A percentile compares a stretch with the other conserved stretches of the same genome.
phyloP scores from a whole-genome alignment of 108 stramenopile genomes.

The Cafeteria roenbergensis region DNA sequence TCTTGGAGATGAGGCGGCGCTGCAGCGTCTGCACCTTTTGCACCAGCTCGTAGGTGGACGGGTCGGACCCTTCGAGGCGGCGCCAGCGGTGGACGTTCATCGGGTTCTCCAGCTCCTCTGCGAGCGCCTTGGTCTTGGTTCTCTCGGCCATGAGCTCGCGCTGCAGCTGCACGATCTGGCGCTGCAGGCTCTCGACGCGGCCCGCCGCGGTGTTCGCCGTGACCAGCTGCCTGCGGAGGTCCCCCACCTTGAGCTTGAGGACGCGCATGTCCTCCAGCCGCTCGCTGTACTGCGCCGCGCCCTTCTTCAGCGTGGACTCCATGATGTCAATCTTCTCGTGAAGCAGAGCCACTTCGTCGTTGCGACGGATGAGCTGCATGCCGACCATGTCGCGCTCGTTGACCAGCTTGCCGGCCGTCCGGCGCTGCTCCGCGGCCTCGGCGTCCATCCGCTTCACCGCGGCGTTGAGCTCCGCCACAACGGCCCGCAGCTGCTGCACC shows the following conservation, averaged over 20 bases:
- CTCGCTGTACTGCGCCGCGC: constrained; percentile 52
- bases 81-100: constrained; percentile 74
- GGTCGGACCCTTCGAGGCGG: constrained; percentile 64
- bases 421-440: constrained; percentile 48
- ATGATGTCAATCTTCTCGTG: constrained; percentile 69
- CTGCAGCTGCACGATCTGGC: constrained; percentile 47
- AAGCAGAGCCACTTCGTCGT: constrained; percentile 65
- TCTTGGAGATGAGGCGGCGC: constrained; percentile 53
- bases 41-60: constrained; percentile 65
- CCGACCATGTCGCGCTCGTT: constrained; percentile 71
- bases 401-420: constrained; percentile 58
- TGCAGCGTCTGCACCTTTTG: constrained; percentile 68
- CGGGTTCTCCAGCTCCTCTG: constrained; percentile 68
- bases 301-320: constrained; percentile 54
- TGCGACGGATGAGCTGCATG: constrained; percentile 67
- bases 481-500: constrained; percentile 26
- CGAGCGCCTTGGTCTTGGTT: constrained; percentile 57
- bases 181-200: constrained; percentile 41
- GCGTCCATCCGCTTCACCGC: constrained; percentile 61
- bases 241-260: constrained; percentile 54
- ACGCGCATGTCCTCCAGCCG: constrained; percentile 55
- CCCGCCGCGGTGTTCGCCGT: constrained; percentile 34
- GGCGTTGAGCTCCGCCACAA: constrained; percentile 28
- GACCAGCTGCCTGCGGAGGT: constrained; percentile 48
- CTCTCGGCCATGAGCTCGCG: constrained; percentile 63